A percentile compares a stretch with the other conserved stretches of the same genome.
phyloP scores from a whole-genome alignment of 192 early-diverging fungal species.

The Spinellus fusiger region DNA sequence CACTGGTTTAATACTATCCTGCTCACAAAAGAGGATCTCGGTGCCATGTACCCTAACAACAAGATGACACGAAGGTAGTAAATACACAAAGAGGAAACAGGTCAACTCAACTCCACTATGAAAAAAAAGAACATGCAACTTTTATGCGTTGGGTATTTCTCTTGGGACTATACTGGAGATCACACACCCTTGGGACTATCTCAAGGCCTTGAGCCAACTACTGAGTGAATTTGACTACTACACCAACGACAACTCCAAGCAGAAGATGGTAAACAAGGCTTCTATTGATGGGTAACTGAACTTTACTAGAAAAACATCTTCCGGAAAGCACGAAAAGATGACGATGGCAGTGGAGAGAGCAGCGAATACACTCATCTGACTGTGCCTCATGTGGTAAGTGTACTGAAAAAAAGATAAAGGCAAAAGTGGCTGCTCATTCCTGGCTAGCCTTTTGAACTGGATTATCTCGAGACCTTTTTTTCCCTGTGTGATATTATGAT shows the following conservation, averaged over 20 bases:
- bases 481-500: slow-evolving; percentile 57
- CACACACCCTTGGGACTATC: slow-evolving; percentile 54
- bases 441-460: slow-evolving; percentile 54
- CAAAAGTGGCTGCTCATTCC: neutral
- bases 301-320: slow-evolving; percentile 41
- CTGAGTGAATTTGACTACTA: slow-evolving; percentile 52
- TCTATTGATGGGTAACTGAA: neutral
- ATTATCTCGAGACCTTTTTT: slow-evolving; percentile 64
- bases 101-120: neutral
- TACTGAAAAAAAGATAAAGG: neutral
- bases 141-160: slow-evolving; percentile 60
- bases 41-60: slow-evolving; percentile 27
- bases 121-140: slow-evolving; percentile 51
- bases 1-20: slow-evolving; percentile 46
- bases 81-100: neutral
- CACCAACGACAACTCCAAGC: slow-evolving; percentile 37
- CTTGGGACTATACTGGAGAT: slow-evolving; percentile 60
- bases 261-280: slow-evolving; percentile 36
- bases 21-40: slow-evolving; percentile 33
- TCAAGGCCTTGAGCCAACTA: slow-evolving; percentile 55
- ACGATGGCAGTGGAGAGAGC: slow-evolving; percentile 27
- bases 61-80: slow-evolving; percentile 34
- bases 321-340: slow-evolving; percentile 40
- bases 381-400: slow-evolving; percentile 37
- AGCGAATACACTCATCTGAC: slow-evolving; percentile 37